Conservation (phyloP, 1,284 basidiomycete genomes). For the Cryptococcus wingfieldii region DNA sequence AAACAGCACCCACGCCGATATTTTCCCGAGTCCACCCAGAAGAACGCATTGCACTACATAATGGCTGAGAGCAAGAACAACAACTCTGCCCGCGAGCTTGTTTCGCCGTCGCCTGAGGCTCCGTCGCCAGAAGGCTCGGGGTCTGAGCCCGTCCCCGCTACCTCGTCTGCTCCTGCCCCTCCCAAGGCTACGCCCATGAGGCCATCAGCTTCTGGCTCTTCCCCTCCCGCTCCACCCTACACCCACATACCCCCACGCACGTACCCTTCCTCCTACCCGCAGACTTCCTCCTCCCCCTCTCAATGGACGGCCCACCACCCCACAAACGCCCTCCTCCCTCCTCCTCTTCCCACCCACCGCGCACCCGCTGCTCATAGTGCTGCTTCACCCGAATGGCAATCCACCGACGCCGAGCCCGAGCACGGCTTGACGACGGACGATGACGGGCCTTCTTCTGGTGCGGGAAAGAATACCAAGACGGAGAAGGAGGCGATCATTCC, state of each 20-base stretch:
- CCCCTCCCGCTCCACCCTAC: conserved; percentile 5
- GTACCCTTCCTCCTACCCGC: conserved; percentile 55
- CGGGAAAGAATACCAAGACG: background rate
- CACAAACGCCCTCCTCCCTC: background rate
- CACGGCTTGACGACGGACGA: background rate
- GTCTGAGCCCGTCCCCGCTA: no score
- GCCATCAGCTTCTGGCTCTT: no score
- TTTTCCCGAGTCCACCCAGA: background rate
- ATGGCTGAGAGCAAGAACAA: conserved; percentile 1
- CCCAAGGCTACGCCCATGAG: no score
- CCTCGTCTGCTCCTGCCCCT: background rate
- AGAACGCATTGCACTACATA: background rate
- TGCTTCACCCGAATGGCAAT: conserved; percentile 10
- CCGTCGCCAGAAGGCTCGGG: background rate
- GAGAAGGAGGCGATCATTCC: conserved; percentile 51
- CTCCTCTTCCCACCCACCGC: background rate
- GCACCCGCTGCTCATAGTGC: background rate
- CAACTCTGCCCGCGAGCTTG: background rate
- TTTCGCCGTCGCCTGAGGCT: conserved; percentile 1
- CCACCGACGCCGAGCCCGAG: conserved; percentile 14
- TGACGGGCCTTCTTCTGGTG: background rate
- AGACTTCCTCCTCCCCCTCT: background rate
- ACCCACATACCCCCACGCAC: conserved; percentile 53
- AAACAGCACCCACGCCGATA: background rate
- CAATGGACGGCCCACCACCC: background rate